Percentiles rank a stretch among this genome's conserved stretches.
Conservation (phyloP, 192 early-diverging fungal species). For the Entomortierella lignicola region DNA sequence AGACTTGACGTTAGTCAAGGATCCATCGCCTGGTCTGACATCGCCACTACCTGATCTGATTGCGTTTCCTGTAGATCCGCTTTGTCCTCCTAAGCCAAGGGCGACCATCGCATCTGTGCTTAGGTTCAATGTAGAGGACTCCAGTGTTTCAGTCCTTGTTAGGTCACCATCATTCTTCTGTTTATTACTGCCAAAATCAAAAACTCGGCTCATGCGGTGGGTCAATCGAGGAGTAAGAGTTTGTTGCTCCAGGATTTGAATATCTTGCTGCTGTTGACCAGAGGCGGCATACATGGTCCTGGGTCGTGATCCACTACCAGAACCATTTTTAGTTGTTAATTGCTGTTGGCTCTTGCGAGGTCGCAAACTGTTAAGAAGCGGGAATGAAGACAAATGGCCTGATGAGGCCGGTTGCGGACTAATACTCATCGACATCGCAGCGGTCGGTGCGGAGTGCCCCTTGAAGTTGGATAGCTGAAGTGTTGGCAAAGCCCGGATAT, state of each 20-base stretch:
- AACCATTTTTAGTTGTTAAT: not conserved
- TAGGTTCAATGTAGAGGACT: conserved; percentile 26
- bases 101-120: conserved; percentile 44
- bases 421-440: conserved; percentile 12
- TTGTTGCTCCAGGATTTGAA: conserved; percentile 4
- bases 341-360: conserved; percentile 48
- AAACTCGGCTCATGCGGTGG: conserved; percentile 45
- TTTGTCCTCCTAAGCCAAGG: conserved; percentile 30
- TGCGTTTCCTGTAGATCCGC: conserved; percentile 29
- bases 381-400: conserved; percentile 38
- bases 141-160: conserved; percentile 20
- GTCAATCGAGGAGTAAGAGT: conserved; percentile 11
- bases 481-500: conserved; percentile 21
- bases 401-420: conserved; percentile 24
- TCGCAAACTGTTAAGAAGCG: conserved; percentile 38
- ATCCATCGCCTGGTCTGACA: conserved; percentile 26
- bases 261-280: conserved; percentile 11
- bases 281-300: conserved; percentile 29
- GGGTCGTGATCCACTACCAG: conserved; percentile 11
- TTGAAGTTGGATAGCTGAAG: conserved; percentile 20
- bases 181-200: conserved; percentile 21
- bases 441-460: conserved; percentile 7
- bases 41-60: not conserved
- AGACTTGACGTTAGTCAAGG: conserved; percentile 15
- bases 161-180: conserved; percentile 1